Evolutionary conservation across 306 rosid genomes (phyloP), one percentile per base, ranked within the genome.

Genomic region (Castanospermum australe): DNA sequence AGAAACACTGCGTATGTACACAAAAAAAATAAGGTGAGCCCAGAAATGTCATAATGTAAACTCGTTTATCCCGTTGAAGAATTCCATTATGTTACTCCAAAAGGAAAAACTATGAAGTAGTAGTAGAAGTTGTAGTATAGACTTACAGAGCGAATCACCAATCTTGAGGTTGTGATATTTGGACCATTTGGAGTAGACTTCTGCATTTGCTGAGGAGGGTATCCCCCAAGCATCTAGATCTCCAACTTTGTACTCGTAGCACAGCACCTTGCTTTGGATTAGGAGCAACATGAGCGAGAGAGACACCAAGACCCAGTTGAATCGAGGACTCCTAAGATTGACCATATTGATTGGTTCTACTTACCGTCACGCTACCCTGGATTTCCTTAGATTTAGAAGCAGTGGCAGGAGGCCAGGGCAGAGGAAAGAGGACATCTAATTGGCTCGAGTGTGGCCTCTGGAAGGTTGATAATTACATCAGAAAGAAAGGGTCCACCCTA

Each of bases 131-230:
- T n/a, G n/a, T n/a, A 56, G 41, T 10, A 22, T 41, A 52, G 32
- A 89, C 97, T 91, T 89, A 93, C 99, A 78, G 72, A 95, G 89
- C 7, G 98, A 93, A 84, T 95, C 98, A 68, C 99, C 99, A 79
- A 85, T 83, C 30, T 63, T 87, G 89, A 91, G 67, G 32, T 84
- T 79, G 74, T 86, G 93, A 61, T 87, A 45, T 78, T 90, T 91
- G 42, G 98, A 84, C 99, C 99, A 95, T 67, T 79, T 79, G 79
- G 88, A 24, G 71, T 93, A 95, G 84, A 91, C 71, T 62, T 82
- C 72, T n/a, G 97, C 85, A 21, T 91, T 89, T 75, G 87, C 45
- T 52, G 96, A 84, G 60, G 92, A 62, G 81, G 99, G 99, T 32
- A 89, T 44, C 3, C 92, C 97, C 99, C 98, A 95, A 60, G 91